Percentiles rank a stretch among this genome's conserved stretches.
Evolutionary conservation across 2,329 filamentous ascomycete genomes (phyloP).

Genomic region (Incumbomyces delicatus): DNA sequence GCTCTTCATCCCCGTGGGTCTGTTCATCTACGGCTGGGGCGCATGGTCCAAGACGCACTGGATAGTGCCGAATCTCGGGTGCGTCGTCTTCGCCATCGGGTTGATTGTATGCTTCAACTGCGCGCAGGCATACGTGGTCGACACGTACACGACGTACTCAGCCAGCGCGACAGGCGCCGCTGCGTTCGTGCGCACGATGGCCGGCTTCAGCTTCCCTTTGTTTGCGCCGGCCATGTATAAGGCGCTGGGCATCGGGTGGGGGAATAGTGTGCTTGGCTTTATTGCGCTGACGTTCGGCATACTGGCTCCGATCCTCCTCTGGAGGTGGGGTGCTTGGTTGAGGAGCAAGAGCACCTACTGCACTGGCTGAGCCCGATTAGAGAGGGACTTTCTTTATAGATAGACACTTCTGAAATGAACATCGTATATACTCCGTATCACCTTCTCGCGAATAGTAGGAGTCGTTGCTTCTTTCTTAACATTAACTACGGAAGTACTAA

Average conservation of each 20-base stretch:
- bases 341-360: slow-evolving; percentile 22
- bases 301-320: slow-evolving; percentile 35
- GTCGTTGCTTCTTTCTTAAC: no score
- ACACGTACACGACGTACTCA: slow-evolving; percentile 36
- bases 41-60: slow-evolving; percentile 41
- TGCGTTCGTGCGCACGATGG: slow-evolving; percentile 37
- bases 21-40: slow-evolving; percentile 50
- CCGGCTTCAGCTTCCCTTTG: slow-evolving; percentile 42
- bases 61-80: slow-evolving; percentile 46
- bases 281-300: slow-evolving; percentile 27
- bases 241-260: slow-evolving; percentile 28
- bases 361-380: slow-evolving; percentile 11
- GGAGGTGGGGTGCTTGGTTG: slow-evolving; percentile 31
- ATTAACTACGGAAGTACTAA: no score
- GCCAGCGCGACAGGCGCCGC: slow-evolving; percentile 39
- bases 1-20: slow-evolving; percentile 40
- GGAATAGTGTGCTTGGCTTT: slow-evolving; percentile 36
- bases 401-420: no score
- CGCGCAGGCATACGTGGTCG: slow-evolving; percentile 31
- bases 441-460: no score
- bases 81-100: slow-evolving; percentile 39
- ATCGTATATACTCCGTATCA: no score
- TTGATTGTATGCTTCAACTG: slow-evolving; percentile 34
- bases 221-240: slow-evolving; percentile 36
- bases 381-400: no score